Conservation (phyloP, 1,284 basidiomycete species). For the Fistulina hepatica region DNA sequence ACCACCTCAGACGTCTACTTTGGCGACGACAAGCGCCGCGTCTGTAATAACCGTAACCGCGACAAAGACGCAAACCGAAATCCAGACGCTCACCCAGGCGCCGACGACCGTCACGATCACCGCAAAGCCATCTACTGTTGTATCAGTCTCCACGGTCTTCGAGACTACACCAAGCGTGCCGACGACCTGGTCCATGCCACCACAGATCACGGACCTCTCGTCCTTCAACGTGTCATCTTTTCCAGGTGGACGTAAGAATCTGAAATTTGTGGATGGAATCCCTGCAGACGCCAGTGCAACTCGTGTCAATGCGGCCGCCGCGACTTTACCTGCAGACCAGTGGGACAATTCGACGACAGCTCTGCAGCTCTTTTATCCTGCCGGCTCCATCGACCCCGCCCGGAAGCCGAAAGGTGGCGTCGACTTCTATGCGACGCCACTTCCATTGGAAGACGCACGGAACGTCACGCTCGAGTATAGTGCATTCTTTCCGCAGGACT, state of each 20-base stretch:
- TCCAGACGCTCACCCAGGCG: too few species aligned
- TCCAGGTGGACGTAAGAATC: constrained; percentile 43
- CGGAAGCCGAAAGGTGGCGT: constrained; percentile 50
- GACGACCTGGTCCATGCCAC: constrained; percentile 40
- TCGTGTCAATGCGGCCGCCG: too few species aligned
- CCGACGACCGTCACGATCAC: too few species aligned
- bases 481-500: constrained; percentile 53
- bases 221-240: constrained; percentile 52
- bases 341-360: constrained; percentile 26
- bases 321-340: constrained; percentile 4
- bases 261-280: constrained; percentile 42
- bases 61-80: too few species aligned
- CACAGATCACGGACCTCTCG: constrained; percentile 44
- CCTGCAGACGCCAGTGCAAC: constrained; percentile 21
- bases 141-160: too few species aligned
- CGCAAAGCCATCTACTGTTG: too few species aligned
- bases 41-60: too few species aligned
- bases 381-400: constrained; percentile 51
- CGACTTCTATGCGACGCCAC: constrained; percentile 57
- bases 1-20: too few species aligned
- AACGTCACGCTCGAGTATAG: constrained; percentile 49
- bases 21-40: too few species aligned
- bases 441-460: constrained; percentile 35
- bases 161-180: too few species aligned
- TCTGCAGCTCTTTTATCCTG: constrained; percentile 53